These are phyloP conservation scores for Magnusiomyces suaveolens DNA, from an alignment of 1,139 yeast species.

Conservation along the genomic window DNA sequence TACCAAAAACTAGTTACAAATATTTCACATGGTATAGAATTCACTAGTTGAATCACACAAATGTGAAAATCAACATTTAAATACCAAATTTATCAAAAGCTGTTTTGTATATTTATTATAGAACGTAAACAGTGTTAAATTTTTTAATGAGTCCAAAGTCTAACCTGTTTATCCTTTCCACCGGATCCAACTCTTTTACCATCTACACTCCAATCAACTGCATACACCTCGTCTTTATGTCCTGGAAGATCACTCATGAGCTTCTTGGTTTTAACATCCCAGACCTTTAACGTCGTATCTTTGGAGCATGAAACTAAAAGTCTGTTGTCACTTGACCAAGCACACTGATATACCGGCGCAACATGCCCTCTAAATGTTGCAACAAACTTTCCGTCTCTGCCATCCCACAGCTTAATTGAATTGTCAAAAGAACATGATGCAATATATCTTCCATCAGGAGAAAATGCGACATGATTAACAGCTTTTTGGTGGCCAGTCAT, in stretches of 20 bases:
- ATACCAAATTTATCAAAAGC: too few species aligned
- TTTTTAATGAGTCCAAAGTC: slow-evolving; percentile 75
- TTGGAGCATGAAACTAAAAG: slow-evolving; percentile 86
- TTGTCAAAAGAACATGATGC: slow-evolving; percentile 95
- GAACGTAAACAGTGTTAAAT: too few species aligned
- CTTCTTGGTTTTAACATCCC: slow-evolving; percentile 87
- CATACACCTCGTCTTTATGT: slow-evolving; percentile 88
- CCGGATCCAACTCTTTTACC: slow-evolving; percentile 92
- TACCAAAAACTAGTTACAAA: too few species aligned
- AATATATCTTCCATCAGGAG: slow-evolving; percentile 88
- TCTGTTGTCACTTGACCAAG: slow-evolving; percentile 96
- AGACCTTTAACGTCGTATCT: slow-evolving; percentile 92
- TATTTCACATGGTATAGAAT: too few species aligned
- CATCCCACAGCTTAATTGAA: slow-evolving; percentile 93
- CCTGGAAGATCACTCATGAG: slow-evolving; percentile 88
- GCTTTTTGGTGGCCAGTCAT: slow-evolving; percentile 97
- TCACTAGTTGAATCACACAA: too few species aligned
- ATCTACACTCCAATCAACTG: slow-evolving; percentile 97
- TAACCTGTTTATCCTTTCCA: slow-evolving; percentile 88
- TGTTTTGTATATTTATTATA: background rate
- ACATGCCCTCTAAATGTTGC: slow-evolving; percentile 94
- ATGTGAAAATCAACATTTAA: too few species aligned
- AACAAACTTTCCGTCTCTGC: slow-evolving; percentile 78
- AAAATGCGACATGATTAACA: slow-evolving; percentile 89
- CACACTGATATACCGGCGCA: slow-evolving; percentile 96